Conservation (phyloP, 768 basidiomycete genomes). For the Rhizopogon vinicolor region DNA sequence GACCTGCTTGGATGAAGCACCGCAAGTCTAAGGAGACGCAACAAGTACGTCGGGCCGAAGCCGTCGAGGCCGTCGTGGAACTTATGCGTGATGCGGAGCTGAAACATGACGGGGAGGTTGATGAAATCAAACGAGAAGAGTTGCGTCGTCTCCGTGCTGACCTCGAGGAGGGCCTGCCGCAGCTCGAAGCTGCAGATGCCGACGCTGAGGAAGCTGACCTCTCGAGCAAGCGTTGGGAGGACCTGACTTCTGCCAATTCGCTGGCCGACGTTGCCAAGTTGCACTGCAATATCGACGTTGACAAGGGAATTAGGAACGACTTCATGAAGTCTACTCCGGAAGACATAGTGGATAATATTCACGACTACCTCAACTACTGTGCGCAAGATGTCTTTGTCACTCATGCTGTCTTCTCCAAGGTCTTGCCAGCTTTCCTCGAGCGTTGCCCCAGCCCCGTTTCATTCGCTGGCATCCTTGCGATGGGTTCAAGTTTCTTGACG, state of each 20-base stretch:
- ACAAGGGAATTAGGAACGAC: constrained; percentile 75
- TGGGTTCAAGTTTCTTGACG: constrained; percentile 89
- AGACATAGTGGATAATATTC: constrained; percentile 58
- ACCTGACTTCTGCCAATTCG: constrained; percentile 87
- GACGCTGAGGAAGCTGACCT: constrained; percentile 40
- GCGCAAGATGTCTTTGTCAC: constrained; percentile 82
- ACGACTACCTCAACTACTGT: constrained; percentile 81
- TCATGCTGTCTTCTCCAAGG: constrained; percentile 69
- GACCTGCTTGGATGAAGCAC: constrained; percentile 88
- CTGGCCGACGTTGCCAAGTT: constrained; percentile 88
- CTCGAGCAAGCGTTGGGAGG: constrained; percentile 77
- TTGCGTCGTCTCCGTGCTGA: constrained; percentile 34
- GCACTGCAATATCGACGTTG: constrained; percentile 77
- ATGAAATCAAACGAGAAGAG: constrained; percentile 30
- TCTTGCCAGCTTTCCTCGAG: constrained; percentile 75
- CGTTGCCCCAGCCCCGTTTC: constrained; percentile 91
- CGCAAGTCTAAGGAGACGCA: constrained; percentile 63
- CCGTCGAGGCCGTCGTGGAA: constrained; percentile 55
- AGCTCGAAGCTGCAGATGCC: constrained; percentile 27
- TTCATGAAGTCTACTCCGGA: constrained; percentile 67
- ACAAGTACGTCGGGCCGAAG: constrained; percentile 54
- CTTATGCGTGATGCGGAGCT: constrained; percentile 40
- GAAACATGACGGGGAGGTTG: constrained; percentile 33
- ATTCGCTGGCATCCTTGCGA: constrained; percentile 84
- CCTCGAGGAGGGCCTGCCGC: constrained; percentile 37